A percentile compares a stretch with the other conserved stretches of the same genome.
Evolutionary conservation across 768 basidiomycete genomes (phyloP).

Genomic region (Leccinum pellstonianum): DNA sequence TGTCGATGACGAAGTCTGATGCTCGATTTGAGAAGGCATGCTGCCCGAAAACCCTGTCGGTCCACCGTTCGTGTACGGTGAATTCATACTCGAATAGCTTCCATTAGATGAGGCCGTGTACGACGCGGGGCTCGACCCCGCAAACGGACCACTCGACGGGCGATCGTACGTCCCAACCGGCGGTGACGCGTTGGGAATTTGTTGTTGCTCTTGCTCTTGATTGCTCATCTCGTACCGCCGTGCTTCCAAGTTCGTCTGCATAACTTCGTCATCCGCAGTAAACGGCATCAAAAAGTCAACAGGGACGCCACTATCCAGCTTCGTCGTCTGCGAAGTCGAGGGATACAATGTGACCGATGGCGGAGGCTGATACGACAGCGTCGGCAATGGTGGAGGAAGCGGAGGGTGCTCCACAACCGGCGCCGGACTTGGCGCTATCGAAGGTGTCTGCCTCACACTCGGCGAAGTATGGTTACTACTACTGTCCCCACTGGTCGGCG

Average conservation of each 20-base stretch:
- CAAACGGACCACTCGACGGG: slow-evolving; percentile 19
- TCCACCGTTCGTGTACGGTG: slow-evolving; percentile 26
- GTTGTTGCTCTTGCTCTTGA: slow-evolving; percentile 9
- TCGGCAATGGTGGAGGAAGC: slow-evolving; percentile 13
- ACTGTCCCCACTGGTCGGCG: slow-evolving; percentile 8
- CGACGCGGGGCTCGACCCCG: slow-evolving; percentile 25
- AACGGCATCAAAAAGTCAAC: slow-evolving; percentile 29
- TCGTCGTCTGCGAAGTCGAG: slow-evolving; percentile 12
- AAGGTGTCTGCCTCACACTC: slow-evolving; percentile 8
- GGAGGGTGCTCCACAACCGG: slow-evolving; percentile 7
- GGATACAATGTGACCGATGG: slow-evolving; percentile 12
- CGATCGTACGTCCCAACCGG: slow-evolving; percentile 21
- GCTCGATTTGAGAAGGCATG: slow-evolving; percentile 23
- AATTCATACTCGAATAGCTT: slow-evolving; percentile 24
- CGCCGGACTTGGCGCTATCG: slow-evolving; percentile 12
- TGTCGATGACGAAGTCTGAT: slow-evolving; percentile 8
- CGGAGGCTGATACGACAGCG: slow-evolving; percentile 8
- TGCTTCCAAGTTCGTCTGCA: slow-evolving; percentile 10
- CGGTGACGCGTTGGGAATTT: slow-evolving; percentile 9
- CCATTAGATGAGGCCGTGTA: slow-evolving; percentile 23
- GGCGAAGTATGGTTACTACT: slow-evolving; percentile 8
- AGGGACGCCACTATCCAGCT: slow-evolving; percentile 9
- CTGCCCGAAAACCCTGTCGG: slow-evolving; percentile 8
- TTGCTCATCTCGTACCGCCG: slow-evolving; percentile 18
- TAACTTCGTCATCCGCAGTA: slow-evolving; percentile 19